Percentiles rank a stretch among this genome's conserved stretches.
These are phyloP conservation scores for Phaffia tasmanica DNA, from an alignment of 768 basidiomycete species.

Conservation along the genomic window DNA sequence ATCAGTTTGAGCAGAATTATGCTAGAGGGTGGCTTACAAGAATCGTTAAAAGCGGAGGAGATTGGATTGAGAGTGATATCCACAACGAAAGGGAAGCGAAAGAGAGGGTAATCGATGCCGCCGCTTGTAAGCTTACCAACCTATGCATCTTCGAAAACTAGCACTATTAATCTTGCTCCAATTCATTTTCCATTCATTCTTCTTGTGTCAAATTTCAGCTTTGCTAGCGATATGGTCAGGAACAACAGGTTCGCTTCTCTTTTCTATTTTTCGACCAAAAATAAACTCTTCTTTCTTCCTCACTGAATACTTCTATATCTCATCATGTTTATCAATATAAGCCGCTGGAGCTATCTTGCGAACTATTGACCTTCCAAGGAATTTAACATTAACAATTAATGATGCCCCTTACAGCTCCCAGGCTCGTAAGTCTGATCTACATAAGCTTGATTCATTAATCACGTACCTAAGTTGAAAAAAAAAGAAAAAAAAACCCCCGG, in stretches of 20 bases:
- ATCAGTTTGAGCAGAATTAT: constrained; percentile 56
- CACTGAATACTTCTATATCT: neutral
- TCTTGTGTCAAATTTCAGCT: constrained; percentile 48
- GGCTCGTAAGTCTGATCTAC: constrained; percentile 6
- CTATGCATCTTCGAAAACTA: constrained; percentile 1
- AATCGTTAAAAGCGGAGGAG: constrained; percentile 52
- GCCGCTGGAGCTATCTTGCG: constrained; percentile 25
- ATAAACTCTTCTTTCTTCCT: too few relatives aligned
- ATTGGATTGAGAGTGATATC: constrained; percentile 40
- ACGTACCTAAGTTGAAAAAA: too few relatives aligned
- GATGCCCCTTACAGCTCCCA: constrained; percentile 24
- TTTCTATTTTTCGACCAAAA: constrained; percentile 37
- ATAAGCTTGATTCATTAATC: neutral
- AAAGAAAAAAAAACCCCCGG: too few relatives aligned
- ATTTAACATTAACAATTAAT: constrained; percentile 20
- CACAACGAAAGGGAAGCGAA: constrained; percentile 40
- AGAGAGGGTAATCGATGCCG: constrained; percentile 47
- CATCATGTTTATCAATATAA: neutral
- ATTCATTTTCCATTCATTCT: constrained; percentile 45
- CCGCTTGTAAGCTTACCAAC: constrained; percentile 43
- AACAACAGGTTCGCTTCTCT: constrained; percentile 17
- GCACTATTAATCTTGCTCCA: constrained; percentile 52
- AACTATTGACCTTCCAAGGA: constrained; percentile 11
- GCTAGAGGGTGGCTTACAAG: constrained; percentile 66
- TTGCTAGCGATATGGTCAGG: constrained; percentile 27